These are phyloP conservation scores for Ramaria sp. DNA, from an alignment of 768 basidiomycete species.

Conservation along the genomic window DNA sequence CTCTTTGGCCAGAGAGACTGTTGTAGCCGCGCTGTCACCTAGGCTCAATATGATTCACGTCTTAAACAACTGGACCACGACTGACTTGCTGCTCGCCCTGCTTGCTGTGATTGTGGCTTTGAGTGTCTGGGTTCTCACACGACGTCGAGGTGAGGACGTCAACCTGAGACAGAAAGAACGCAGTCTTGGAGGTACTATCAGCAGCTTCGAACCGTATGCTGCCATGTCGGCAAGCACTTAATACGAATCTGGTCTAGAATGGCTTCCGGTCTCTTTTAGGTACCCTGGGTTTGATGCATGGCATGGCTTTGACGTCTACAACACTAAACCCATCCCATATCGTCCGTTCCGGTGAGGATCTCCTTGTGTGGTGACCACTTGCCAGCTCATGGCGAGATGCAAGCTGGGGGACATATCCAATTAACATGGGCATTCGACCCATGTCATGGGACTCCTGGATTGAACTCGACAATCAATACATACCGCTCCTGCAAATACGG, in stretches of 20 bases:
- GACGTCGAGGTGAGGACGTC: neutral
- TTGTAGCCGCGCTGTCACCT: too few species aligned
- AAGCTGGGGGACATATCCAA: neutral
- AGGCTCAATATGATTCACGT: too few species aligned
- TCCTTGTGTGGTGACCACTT: slow-evolving; percentile 6
- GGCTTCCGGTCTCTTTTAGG: slow-evolving; percentile 1
- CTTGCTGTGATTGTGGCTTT: neutral
- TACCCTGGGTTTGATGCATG: neutral
- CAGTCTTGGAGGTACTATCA: neutral
- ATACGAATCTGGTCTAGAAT: neutral
- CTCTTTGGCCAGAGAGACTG: too few species aligned
- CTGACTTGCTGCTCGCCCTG: too few species aligned
- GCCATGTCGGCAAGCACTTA: neutral
- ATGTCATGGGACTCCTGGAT: slow-evolving; percentile 71
- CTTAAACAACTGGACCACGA: too few species aligned
- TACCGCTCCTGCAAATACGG: slow-evolving; percentile 45
- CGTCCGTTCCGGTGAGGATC: slow-evolving; percentile 18
- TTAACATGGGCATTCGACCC: slow-evolving; percentile 53
- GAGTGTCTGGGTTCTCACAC: neutral
- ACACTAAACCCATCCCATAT: slow-evolving; percentile 12
- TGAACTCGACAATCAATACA: slow-evolving; percentile 53
- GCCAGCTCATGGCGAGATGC: neutral
- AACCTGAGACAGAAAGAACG: neutral
- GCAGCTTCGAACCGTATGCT: neutral
- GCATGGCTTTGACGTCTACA: slow-evolving; percentile 7